Percentiles rank a stretch among this genome's conserved stretches.
phyloP scores from a whole-genome alignment of 441 rosid species.

The Eutrema salsugineum region DNA sequence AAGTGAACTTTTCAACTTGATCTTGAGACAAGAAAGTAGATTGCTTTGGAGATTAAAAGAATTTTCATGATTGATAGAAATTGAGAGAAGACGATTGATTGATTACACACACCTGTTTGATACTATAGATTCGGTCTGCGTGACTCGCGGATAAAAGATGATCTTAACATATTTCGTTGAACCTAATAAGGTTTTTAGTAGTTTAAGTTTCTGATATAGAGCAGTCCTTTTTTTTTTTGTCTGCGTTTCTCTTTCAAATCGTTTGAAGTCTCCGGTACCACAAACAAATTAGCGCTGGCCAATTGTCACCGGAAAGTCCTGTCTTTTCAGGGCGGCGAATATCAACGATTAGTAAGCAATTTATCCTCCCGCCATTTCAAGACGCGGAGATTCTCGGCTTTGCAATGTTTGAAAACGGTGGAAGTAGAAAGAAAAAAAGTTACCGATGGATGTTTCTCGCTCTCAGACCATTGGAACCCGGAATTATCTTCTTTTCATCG shows the following conservation, averaged over 20 bases:
- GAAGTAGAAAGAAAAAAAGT: slow-evolving; percentile 8
- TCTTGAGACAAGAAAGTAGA: no score
- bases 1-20: no score
- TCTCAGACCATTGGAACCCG: slow-evolving; percentile 63
- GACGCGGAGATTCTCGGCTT: slow-evolving; percentile 34
- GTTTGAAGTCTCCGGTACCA: background rate
- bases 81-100: no score
- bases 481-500: slow-evolving; percentile 58
- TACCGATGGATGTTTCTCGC: slow-evolving; percentile 30
- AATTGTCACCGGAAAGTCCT: slow-evolving; percentile 27
- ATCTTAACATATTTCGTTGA: no score
- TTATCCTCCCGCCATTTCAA: slow-evolving; percentile 20
- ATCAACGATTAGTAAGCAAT: background rate
- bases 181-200: no score
- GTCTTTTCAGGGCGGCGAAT: slow-evolving; percentile 32
- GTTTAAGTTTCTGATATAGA: no score
- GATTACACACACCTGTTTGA: no score
- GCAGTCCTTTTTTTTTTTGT: background rate
- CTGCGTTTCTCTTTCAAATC: background rate
- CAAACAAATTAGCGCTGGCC: slow-evolving; percentile 46
- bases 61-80: no score
- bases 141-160: no score
- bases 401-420: slow-evolving; percentile 31
- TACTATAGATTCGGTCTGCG: no score
- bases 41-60: no score